A percentile compares a stretch with the other conserved stretches of the same genome.
Evolutionary conservation across 2,329 filamentous ascomycete genomes (phyloP).

Genomic region (Bipolaris zeicola): DNA sequence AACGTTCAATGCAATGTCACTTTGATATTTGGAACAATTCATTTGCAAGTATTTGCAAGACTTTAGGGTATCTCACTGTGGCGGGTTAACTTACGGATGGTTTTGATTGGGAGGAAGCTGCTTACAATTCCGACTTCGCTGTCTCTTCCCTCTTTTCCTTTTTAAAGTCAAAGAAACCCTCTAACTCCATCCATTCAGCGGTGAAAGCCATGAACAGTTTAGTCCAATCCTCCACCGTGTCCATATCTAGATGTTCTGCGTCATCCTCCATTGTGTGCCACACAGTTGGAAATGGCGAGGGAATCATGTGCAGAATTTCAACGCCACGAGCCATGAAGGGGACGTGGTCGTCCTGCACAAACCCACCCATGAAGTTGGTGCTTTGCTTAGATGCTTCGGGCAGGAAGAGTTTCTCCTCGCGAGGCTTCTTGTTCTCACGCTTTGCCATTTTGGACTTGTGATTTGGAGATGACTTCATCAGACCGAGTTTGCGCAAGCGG

Average conservation of each 20-base stretch:
- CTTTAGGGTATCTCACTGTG: conserved; percentile 41
- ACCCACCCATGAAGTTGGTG: conserved; percentile 57
- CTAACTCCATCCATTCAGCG: conserved; percentile 86
- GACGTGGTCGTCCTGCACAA: conserved; percentile 86
- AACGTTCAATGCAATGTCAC: background rate
- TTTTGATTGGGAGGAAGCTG: conserved; percentile 21
- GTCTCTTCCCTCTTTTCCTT: conserved; percentile 21
- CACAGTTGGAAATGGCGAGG: conserved; percentile 76
- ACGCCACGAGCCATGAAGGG: conserved; percentile 90
- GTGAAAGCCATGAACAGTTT: conserved; percentile 82
- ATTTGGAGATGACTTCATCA: conserved; percentile 68
- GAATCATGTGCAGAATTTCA: conserved; percentile 90
- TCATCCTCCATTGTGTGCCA: conserved; percentile 91
- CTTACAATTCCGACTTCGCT: conserved; percentile 47
- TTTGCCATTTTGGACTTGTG: conserved; percentile 51
- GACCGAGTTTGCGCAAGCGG: conserved; percentile 69
- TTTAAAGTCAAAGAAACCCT: conserved; percentile 42
- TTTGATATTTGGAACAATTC: background rate
- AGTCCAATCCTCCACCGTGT: conserved; percentile 87
- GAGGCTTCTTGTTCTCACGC: conserved; percentile 37
- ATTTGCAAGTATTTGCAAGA: conserved; percentile 13
- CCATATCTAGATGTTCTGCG: conserved; percentile 80
- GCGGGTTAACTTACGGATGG: conserved; percentile 26
- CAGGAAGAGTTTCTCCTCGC: conserved; percentile 62
- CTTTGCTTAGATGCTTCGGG: conserved; percentile 58